phyloP scores from a whole-genome alignment of 2,329 filamentous ascomycete genomes.

The Ophiostoma novo-ulmi region DNA sequence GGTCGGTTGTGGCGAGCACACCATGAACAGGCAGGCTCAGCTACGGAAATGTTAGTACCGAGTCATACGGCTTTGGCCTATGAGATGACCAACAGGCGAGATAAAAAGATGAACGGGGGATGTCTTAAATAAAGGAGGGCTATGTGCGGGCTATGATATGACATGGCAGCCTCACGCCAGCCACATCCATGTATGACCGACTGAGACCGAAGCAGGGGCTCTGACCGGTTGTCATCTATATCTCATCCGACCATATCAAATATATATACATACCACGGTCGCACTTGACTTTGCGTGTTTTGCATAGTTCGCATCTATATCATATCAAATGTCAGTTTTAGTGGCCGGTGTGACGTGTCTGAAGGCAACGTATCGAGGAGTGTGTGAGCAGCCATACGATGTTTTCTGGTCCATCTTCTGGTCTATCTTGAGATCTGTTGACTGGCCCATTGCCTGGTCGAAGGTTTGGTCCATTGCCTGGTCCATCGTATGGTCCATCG shows the following conservation, averaged over 20 bases:
- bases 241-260: neutral
- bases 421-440: conserved; percentile 5
- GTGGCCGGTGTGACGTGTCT: neutral
- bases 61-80: neutral
- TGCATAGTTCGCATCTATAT: conserved; percentile 66
- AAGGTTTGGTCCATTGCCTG: conserved; percentile 8
- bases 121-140: neutral
- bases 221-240: neutral
- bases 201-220: neutral
- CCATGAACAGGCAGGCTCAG: conserved; percentile 66
- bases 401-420: conserved; percentile 17
- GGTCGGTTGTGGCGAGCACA: conserved; percentile 57
- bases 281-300: conserved; percentile 75
- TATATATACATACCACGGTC: conserved; percentile 45
- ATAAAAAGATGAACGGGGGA: neutral
- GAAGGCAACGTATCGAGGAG: neutral
- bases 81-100: neutral
- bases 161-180: neutral
- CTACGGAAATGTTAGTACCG: conserved; percentile 30
- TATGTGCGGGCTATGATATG: neutral
- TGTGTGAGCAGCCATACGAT: conserved; percentile 4
- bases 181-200: neutral
- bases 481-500: conserved; percentile 16
- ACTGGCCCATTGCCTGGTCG: conserved; percentile 13
- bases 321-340: conserved; percentile 28